phyloP scores from a whole-genome alignment of 2,329 filamentous ascomycete genomes.

The Mycosphaerella arachidis region DNA sequence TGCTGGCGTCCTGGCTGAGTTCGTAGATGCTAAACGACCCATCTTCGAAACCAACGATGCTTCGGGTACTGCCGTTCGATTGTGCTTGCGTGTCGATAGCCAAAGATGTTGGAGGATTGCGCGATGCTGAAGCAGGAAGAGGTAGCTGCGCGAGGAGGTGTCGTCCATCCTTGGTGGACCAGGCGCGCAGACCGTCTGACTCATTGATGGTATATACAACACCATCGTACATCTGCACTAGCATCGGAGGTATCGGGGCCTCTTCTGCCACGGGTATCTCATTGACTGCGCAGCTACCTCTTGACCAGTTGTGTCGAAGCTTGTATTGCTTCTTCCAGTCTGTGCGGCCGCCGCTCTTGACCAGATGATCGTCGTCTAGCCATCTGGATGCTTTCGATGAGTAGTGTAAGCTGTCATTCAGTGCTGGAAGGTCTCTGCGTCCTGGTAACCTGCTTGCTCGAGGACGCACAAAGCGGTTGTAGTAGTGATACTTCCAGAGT shows the following conservation, averaged over 20 bases:
- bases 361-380: conserved; percentile 56
- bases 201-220: conserved; percentile 73
- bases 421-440: conserved; percentile 43
- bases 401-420: conserved; percentile 43
- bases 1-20: conserved; percentile 45
- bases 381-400: conserved; percentile 56
- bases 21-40: conserved; percentile 69
- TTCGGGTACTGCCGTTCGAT: conserved; percentile 25
- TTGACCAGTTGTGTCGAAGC: conserved; percentile 84
- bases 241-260: conserved; percentile 53
- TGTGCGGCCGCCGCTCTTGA: conserved; percentile 48
- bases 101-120: conserved; percentile 56
- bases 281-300: conserved; percentile 72
- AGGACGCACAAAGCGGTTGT: conserved; percentile 78
- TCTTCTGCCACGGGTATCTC: conserved; percentile 63
- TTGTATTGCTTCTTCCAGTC: conserved; percentile 90
- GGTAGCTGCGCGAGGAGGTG: conserved; percentile 53
- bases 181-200: conserved; percentile 67
- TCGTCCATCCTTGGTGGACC: conserved; percentile 61
- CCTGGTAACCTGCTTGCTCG: conserved; percentile 72
- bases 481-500: conserved; percentile 87
- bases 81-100: conserved; percentile 53
- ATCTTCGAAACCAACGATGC: conserved; percentile 66
- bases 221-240: conserved; percentile 74
- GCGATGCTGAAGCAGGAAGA: conserved; percentile 16